Base-by-base conservation (phyloP, 257 asterid species). In the Oldenlandia corymbosa region DNA sequence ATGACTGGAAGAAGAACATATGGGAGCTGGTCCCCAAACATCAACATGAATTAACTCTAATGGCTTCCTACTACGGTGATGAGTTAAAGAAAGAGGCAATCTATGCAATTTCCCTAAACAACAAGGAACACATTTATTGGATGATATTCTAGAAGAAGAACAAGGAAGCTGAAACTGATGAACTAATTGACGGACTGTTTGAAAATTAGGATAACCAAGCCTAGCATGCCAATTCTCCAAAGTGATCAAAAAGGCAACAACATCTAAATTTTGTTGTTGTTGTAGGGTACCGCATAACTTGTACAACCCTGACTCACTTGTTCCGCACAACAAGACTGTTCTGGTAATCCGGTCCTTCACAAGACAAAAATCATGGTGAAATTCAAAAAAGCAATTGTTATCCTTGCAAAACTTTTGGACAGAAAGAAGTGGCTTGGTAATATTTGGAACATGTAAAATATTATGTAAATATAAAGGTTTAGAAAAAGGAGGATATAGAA, bases 281-380 rank as follows among this genome's bases (percentile, higher is more conserved):
- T 24, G 59, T 24, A 53, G 59, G 11, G 59, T 1, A 26, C 59
- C 59, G 28, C 59, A 53, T 6, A 53, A 5, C 11, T 53, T 53
- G 36, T 53, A 53, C 1, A 53, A 37, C 12, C 59, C 59, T 10
- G 28, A 10, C 5, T 53, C 59, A 53, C 59, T 53, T 53, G 59
- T 27, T 2, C 59, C 36, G 37, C 17, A 37, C 32, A 53, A 12
- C 18, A 27, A n/a, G 1, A 23, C 18, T 8, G 8, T 53, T 37
- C 28, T 53, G 59, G 59, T 53, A 53, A 13, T 3, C 37, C 4
- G 37, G 28, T 53, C 59, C 59, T 53, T 53, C 16, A 53, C 59
- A 26, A 53, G 17, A 53, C 32, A 53, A 1, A 0, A 0, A 8
- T 24, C 18, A 53, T n/a, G n/a, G n/a, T n/a, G n/a, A n/a, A n/a